phyloP scores from a whole-genome alignment of 1,139 yeast species.

The Arxiozyma slooffiae region DNA sequence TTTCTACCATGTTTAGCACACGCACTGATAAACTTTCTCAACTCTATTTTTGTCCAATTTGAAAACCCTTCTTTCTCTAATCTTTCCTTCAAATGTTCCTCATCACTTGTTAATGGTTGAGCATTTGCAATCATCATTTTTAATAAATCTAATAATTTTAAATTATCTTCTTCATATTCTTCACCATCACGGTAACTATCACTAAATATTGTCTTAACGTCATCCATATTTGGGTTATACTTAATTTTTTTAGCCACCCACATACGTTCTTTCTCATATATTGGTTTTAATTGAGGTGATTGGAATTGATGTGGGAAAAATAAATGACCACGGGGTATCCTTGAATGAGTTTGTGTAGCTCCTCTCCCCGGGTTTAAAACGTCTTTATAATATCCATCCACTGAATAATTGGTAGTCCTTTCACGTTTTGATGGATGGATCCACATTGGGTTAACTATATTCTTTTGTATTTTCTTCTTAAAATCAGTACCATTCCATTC shows the following conservation, averaged over 20 bases:
- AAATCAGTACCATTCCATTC: conserved; percentile 83
- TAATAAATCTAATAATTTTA: conserved; percentile 37
- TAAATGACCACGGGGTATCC: conserved; percentile 49
- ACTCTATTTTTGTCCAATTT: conserved; percentile 65
- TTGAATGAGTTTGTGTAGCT: conserved; percentile 44
- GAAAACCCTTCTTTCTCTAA: conserved; percentile 48
- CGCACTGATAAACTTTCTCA: conserved; percentile 51
- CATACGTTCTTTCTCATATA: conserved; percentile 56
- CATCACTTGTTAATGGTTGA: conserved; percentile 58
- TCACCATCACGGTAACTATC: conserved; percentile 28
- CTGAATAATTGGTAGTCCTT: conserved; percentile 66
- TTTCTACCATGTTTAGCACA: conserved; percentile 61
- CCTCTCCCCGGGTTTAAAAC: conserved; percentile 60
- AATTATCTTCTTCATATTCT: conserved; percentile 35
- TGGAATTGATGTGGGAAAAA: conserved; percentile 67
- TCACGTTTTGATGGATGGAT: conserved; percentile 71
- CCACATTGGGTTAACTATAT: conserved; percentile 40
- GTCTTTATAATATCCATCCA: conserved; percentile 71
- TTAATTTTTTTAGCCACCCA: conserved; percentile 26
- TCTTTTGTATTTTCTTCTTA: conserved; percentile 49
- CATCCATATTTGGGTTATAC: conserved; percentile 28
- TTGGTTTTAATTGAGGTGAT: conserved; percentile 48
- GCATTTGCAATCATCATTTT: conserved; percentile 57
- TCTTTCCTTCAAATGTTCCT: conserved; percentile 46
- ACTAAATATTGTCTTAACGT: conserved; percentile 33